Base-by-base conservation (phyloP, 805 yeast genomes). In the Schwanniomyces occidentalis region DNA sequence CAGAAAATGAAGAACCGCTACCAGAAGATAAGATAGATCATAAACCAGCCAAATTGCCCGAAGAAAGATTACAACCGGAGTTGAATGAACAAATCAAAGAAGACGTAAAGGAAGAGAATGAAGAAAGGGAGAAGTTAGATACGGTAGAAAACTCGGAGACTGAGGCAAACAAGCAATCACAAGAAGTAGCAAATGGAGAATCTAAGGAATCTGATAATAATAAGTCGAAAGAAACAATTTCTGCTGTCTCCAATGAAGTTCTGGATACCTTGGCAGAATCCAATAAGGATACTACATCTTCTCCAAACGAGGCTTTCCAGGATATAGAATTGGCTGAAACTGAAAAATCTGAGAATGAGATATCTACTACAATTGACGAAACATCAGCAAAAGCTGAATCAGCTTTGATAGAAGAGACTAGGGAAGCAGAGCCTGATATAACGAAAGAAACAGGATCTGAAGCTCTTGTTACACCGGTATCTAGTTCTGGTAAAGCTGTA, bases 101-200 rank as follows among this genome's bases (percentile, higher is more conserved):
- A 9, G 27, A 24, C 8, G 8, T 13, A 9, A 21, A 21, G 10
- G 23, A 21, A 21, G 23, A 8, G 10, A 21, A 21, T 10, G 9
- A 8, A 8, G 10, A 8, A 8, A 21, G 23, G 8, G 23, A 21
- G 10, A 8, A 21, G 23, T 21, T 10, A 21, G 23, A 8, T 21
- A 10, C 8, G 8, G 23, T 14, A 10, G 31, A 9, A 19, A 13
- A 14, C 16, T 8, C 14, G 13, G 9, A 9, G 19, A 23, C 26
- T 16, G 34, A n/a, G 19, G 28, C 17, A 6, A 40, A 24, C 23
- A 41, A 29, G 17, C 29, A 24, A 13, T 22, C 32, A 8, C n/a
- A n/a, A n/a, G n/a, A n/a, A n/a, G n/a, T n/a, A n/a, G n/a, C n/a
- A n/a, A n/a, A n/a, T n/a, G n/a, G n/a, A n/a, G n/a, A n/a, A n/a